Base-by-base conservation (phyloP, 2,329 filamentous ascomycete genomes). In the Talaromyces sp. region DNA sequence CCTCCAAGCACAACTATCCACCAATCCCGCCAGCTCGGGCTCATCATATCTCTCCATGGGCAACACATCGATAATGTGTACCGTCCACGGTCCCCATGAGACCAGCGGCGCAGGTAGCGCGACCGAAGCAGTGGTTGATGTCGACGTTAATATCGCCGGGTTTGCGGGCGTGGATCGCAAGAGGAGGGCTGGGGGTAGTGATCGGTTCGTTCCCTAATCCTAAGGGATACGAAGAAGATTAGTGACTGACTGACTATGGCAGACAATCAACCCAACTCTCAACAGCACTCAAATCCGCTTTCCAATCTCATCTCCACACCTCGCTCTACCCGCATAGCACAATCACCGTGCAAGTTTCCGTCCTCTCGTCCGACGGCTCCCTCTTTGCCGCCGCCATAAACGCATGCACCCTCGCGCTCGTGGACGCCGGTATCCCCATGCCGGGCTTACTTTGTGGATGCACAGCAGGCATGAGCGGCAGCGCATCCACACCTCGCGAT, bases 391-490 rank as follows among this genome's bases (percentile, higher is more conserved):
- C 93, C 0, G 92, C 94, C 54, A 83, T 98, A 70, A 99, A 99
- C 73, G 95, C 95, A 3, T 87, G 91, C 0, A 97, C 94, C 0
- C 86, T 99, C 13, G 95, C 95, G 0, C 87, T 98, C 24, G 89
- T 98, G 68, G 95, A 99, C 75, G 95, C 95, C 0, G 95, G 95
- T 61, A 90, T 99, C 22, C 95, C 95, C 27, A 97, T 98, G 93
- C 88, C 89, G 2, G 92, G 96, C 74, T 96, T 97, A 75, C 86
- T 98, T 2, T 88, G 89, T 24, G 92, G 93, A 6, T 96, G 92
- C 79, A 97, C 93, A 0, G 91, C 92, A 0, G 95, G 93, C 3
- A 91, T 80, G 74, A 80, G 89, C 14, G 78, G 78, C 6, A 78
- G 76, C 62, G 78, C 78, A 14, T 79, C 77, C 31, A 80, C 77